phyloP scores from a whole-genome alignment of 345 rosid genomes.

The Gossypium mustelinum region DNA sequence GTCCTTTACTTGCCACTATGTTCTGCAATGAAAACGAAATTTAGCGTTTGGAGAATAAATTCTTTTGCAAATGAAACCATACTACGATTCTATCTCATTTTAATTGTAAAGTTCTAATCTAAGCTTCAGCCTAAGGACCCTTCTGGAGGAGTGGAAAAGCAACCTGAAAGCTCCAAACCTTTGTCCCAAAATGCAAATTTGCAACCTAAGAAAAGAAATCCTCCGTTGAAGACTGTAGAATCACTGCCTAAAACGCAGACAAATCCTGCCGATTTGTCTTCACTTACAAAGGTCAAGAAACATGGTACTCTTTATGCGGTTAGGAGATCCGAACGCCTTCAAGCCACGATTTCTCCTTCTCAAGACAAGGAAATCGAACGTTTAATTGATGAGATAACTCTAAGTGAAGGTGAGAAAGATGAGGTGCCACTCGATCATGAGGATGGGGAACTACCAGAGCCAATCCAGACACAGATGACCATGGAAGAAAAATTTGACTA shows the following conservation, averaged over 20 bases:
- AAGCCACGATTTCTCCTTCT: conserved; percentile 13
- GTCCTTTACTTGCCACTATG: background rate
- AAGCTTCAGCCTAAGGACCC: conserved; percentile 19
- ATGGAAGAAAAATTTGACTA: conserved; percentile 32
- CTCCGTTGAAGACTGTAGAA: conserved; percentile 12
- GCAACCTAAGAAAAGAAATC: conserved; percentile 18
- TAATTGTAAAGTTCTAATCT: conserved; percentile 7
- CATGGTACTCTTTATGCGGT: background rate
- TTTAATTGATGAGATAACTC: conserved; percentile 28
- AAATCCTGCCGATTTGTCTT: conserved; percentile 1
- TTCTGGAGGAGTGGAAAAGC: conserved; percentile 12
- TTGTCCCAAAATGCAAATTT: conserved; percentile 1
- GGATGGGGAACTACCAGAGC: conserved; percentile 20
- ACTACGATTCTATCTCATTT: background rate
- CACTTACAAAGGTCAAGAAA: conserved; percentile 10
- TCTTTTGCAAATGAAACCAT: background rate
- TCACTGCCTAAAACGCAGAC: background rate
- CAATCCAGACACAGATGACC: conserved; percentile 6
- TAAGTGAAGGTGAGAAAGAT: conserved; percentile 35
- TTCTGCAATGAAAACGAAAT: background rate
- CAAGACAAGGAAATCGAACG: conserved; percentile 22
- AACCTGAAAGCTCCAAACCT: conserved; percentile 16
- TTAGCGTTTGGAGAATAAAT: background rate
- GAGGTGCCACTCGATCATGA: conserved; percentile 18
- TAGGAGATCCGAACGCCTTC: conserved; percentile 44